Conservation (phyloP, 108 stramenopile species). For the Skeletonema tropicum region DNA sequence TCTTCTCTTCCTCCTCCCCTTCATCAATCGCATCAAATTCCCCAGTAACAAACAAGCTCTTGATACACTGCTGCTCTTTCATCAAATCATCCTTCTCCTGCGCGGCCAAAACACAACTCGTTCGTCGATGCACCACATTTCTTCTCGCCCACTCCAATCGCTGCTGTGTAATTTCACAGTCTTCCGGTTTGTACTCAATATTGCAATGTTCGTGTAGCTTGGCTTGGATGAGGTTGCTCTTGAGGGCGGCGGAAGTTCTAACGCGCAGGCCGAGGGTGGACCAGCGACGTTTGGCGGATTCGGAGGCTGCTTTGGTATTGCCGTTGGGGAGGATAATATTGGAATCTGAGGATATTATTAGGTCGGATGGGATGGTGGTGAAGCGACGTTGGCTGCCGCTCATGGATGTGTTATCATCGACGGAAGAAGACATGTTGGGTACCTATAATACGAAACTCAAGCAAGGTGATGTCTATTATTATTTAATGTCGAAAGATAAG, state of each 20-base stretch:
- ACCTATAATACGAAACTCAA: no score
- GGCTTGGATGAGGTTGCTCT: not conserved
- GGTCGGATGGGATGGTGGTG: no score
- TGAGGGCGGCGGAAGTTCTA: not conserved
- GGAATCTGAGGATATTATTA: no score
- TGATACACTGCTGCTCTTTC: conserved; percentile 11
- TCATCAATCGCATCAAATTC: not conserved
- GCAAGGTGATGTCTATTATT: no score
- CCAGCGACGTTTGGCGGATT: not conserved
- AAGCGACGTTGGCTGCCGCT: no score
- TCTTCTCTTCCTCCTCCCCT: not conserved
- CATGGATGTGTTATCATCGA: no score
- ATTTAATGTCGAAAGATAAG: no score
- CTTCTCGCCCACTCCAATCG: not conserved
- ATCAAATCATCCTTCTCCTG: conserved; percentile 5
- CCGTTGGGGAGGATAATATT: no score
- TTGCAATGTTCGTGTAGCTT: conserved; percentile 5
- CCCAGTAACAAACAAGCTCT: not conserved
- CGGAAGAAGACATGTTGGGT: no score
- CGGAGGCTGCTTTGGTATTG: not conserved
- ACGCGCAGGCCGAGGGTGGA: not conserved
- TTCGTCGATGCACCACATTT: not conserved
- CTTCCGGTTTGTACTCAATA: conserved; percentile 7
- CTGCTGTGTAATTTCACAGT: conserved; percentile 10
- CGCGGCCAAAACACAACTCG: not conserved